These are phyloP conservation scores for Candida tropicalis DNA, from an alignment of 1,139 yeast species.

Conservation along the genomic window DNA sequence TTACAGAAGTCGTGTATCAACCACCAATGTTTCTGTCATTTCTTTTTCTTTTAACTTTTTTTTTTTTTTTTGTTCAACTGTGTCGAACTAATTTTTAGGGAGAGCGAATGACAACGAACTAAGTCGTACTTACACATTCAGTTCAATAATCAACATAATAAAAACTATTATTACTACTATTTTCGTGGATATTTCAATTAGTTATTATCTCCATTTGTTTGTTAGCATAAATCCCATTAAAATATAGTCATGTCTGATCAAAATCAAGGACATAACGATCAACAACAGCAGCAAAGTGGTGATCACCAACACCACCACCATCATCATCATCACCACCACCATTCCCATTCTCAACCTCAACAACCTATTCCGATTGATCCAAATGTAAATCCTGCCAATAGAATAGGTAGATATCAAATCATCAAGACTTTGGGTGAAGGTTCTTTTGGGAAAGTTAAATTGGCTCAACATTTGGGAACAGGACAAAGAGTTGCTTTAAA, in stretches of 20 bases:
- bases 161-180: too few relatives aligned
- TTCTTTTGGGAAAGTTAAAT: constrained; percentile 94
- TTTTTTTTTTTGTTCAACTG: neutral
- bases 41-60: neutral
- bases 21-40: neutral
- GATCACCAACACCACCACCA: constrained; percentile 9
- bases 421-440: constrained; percentile 97
- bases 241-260: constrained; percentile 2
- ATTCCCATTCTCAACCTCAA: constrained; percentile 17
- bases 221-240: too few relatives aligned
- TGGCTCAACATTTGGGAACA: constrained; percentile 91
- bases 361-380: constrained; percentile 28
- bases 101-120: constrained; percentile 2
- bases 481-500: constrained; percentile 94
- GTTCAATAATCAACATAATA: too few relatives aligned
- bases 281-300: constrained; percentile 7
- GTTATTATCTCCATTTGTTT: too few relatives aligned
- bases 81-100: constrained; percentile 1
- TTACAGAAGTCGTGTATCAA: constrained; percentile 1
- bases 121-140: neutral
- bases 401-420: constrained; percentile 92
- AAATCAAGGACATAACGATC: constrained; percentile 15
- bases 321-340: constrained; percentile 14
- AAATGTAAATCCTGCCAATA: constrained; percentile 40
- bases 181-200: too few relatives aligned